These are phyloP conservation scores for Medicago lupulina DNA, from an alignment of 306 rosid genomes.

Conservation along the genomic window DNA sequence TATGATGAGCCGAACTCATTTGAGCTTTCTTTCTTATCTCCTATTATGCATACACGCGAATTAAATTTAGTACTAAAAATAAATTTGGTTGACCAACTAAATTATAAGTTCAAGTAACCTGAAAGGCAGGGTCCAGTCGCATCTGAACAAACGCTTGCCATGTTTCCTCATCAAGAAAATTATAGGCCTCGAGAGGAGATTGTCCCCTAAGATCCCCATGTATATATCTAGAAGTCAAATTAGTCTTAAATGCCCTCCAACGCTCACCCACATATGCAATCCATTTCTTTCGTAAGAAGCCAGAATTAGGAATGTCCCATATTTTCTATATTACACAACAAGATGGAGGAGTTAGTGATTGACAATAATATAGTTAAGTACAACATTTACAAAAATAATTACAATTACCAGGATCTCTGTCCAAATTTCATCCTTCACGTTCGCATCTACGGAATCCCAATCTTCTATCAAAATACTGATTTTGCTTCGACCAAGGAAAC, in stretches of 20 bases:
- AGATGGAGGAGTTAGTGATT: slow-evolving; percentile 2
- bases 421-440: slow-evolving; percentile 5
- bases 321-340: neutral
- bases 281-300: neutral
- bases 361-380: neutral
- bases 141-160: slow-evolving; percentile 1
- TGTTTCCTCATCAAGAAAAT: slow-evolving; percentile 8
- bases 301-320: slow-evolving; percentile 24
- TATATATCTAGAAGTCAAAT: neutral
- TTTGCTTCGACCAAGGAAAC: slow-evolving; percentile 17
- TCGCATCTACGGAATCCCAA: slow-evolving; percentile 11
- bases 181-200: slow-evolving; percentile 14
- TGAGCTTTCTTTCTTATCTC: slow-evolving; percentile 11
- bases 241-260: slow-evolving; percentile 10
- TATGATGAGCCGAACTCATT: neutral
- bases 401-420: neutral
- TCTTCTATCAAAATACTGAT: slow-evolving; percentile 9
- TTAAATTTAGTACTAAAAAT: neutral
- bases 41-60: neutral
- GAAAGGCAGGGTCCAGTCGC: slow-evolving; percentile 8
- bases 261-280: neutral
- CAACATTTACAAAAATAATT: neutral
- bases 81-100: slow-evolving; percentile 9
- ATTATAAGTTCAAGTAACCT: slow-evolving; percentile 4
- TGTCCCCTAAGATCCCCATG: neutral